Evolutionary conservation across 495 filamentous ascomycete species (phyloP).

Genomic region (Parachaetomium inaequale): DNA sequence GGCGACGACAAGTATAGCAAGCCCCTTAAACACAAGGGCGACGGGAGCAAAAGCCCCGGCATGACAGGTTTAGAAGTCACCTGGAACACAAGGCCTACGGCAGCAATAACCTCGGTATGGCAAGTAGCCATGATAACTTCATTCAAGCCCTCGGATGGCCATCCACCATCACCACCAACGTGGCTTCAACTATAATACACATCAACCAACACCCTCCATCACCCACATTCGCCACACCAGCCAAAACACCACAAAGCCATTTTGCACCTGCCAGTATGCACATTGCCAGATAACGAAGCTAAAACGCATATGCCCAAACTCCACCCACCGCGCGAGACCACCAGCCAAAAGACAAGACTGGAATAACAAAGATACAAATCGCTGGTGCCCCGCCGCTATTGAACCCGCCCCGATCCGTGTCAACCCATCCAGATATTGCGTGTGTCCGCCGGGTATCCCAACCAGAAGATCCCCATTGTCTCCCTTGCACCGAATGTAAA

Average conservation of each 20-base stretch:
- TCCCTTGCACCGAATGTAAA: neutral
- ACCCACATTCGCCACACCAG: neutral
- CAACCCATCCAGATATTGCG: conserved; percentile 5
- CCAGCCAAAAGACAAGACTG: neutral
- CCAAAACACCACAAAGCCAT: neutral
- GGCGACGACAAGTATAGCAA: no score
- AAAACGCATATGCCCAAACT: conserved; percentile 3
- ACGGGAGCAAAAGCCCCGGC: no score
- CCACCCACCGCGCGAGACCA: neutral
- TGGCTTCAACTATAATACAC: neutral
- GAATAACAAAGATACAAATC: neutral
- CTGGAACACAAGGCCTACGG: neutral
- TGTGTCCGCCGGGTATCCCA: conserved; percentile 1
- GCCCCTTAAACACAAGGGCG: no score
- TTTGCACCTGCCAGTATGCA: neutral
- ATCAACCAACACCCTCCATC: neutral
- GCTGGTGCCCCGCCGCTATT: neutral
- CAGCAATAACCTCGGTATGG: neutral
- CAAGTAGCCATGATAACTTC: no score
- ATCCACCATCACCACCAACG: neutral
- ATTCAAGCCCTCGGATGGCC: neutral
- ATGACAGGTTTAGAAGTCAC: no score
- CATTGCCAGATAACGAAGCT: conserved; percentile 1
- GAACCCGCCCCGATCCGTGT: neutral
- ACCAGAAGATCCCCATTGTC: neutral